phyloP scores from a whole-genome alignment of 2,329 filamentous ascomycete genomes.

The Calycina marina region DNA sequence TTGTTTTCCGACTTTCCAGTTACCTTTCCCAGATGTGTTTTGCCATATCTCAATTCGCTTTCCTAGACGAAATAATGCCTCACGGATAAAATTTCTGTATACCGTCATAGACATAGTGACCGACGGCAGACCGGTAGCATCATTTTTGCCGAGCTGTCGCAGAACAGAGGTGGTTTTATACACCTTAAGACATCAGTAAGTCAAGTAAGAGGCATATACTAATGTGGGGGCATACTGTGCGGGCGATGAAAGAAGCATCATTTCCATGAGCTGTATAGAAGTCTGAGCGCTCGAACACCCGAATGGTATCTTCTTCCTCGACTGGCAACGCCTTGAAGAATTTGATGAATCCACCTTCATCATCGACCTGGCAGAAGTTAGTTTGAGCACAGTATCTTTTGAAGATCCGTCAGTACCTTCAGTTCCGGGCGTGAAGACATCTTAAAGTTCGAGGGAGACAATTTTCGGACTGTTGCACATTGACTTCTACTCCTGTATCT shows the following conservation, averaged over 20 bases:
- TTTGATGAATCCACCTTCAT: slow-evolving; percentile 92
- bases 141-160: slow-evolving; percentile 71
- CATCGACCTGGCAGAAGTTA: slow-evolving; percentile 55
- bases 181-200: slow-evolving; percentile 35
- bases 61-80: slow-evolving; percentile 81
- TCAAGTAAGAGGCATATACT: background rate
- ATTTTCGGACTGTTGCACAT: too few relatives aligned
- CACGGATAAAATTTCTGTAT: slow-evolving; percentile 87
- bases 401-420: slow-evolving; percentile 36
- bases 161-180: slow-evolving; percentile 98
- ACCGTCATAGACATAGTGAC: slow-evolving; percentile 94
- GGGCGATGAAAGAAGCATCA: slow-evolving; percentile 71
- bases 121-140: slow-evolving; percentile 73
- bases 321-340: slow-evolving; percentile 79
- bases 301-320: slow-evolving; percentile 59
- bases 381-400: slow-evolving; percentile 4
- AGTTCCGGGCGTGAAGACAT: slow-evolving; percentile 63
- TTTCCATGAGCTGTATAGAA: slow-evolving; percentile 91
- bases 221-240: slow-evolving; percentile 37
- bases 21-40: slow-evolving; percentile 58
- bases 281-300: slow-evolving; percentile 87
- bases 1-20: slow-evolving; percentile 84
- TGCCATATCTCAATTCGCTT: slow-evolving; percentile 88
- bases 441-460: slow-evolving; percentile 12
- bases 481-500: too few relatives aligned